Evolutionary conservation across 2,329 filamentous ascomycete species (phyloP).

Genomic region (Trichoderma sp.): DNA sequence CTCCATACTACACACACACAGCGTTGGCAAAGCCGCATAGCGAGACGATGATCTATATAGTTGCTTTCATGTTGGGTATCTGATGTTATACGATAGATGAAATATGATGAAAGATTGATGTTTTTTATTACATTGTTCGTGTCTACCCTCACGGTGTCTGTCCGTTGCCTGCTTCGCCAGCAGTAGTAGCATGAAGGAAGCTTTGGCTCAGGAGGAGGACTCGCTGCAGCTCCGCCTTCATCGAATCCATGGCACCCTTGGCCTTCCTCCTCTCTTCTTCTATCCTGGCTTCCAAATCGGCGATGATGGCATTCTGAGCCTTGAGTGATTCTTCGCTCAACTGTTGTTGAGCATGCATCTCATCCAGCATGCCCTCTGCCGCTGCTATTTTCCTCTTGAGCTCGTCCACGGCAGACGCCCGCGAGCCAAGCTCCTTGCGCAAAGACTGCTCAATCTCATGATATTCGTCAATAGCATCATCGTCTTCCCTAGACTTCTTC

Average conservation of each 20-base stretch:
- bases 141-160: neutral
- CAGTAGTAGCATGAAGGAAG: conserved; percentile 44
- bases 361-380: conserved; percentile 40
- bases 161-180: conserved; percentile 27
- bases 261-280: conserved; percentile 28
- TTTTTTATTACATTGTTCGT: neutral
- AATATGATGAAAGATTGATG: conserved; percentile 19
- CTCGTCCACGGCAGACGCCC: conserved; percentile 36
- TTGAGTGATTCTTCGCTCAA: conserved; percentile 40
- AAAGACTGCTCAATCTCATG: conserved; percentile 59
- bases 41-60: conserved; percentile 10
- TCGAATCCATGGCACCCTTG: conserved; percentile 31
- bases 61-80: conserved; percentile 1
- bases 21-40: conserved; percentile 18
- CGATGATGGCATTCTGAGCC: conserved; percentile 44
- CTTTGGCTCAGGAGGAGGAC: conserved; percentile 52
- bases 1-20: conserved; percentile 8
- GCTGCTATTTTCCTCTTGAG: conserved; percentile 42
- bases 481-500: conserved; percentile 50
- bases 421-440: conserved; percentile 57
- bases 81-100: conserved; percentile 20
- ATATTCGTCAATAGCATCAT: conserved; percentile 62
- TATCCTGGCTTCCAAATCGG: conserved; percentile 51
- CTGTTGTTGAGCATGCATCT: conserved; percentile 45
- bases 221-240: conserved; percentile 56